Evolutionary conservation across 345 rosid genomes (phyloP).

Genomic region (Rhizophora apiculata): DNA sequence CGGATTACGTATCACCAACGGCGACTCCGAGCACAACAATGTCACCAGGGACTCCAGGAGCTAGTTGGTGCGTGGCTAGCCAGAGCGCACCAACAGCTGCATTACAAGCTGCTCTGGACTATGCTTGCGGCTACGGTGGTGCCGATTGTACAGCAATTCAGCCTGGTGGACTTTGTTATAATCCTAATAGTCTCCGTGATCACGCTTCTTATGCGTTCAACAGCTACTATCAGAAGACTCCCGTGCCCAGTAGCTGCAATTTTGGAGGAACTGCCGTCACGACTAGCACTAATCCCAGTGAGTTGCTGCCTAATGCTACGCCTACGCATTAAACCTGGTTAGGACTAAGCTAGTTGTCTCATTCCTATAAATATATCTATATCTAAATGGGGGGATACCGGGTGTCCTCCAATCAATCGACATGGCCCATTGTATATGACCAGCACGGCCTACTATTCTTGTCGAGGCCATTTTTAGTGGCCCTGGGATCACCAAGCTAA

Average conservation of each 20-base stretch:
- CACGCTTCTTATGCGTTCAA: conserved; percentile 92
- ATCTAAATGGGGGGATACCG: too few relatives aligned
- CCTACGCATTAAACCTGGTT: too few relatives aligned
- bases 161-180: conserved; percentile 56
- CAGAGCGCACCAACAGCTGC: conserved; percentile 55
- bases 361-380: too few relatives aligned
- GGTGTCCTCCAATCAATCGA: too few relatives aligned
- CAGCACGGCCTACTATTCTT: too few relatives aligned
- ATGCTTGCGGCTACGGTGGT: conserved; percentile 83
- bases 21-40: conserved; percentile 19
- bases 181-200: conserved; percentile 49
- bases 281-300: conserved; percentile 86
- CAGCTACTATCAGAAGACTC: conserved; percentile 69
- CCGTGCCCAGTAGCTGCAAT: conserved; percentile 68
- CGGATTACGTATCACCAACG: conserved; percentile 39
- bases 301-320: conserved; percentile 15
- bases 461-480: background rate
- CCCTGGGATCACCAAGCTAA: background rate
- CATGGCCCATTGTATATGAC: too few relatives aligned
- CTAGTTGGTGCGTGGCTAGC: conserved; percentile 86
- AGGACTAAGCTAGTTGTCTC: too few relatives aligned
- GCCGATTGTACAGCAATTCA: conserved; percentile 74
- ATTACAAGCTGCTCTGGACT: conserved; percentile 78
- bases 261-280: conserved; percentile 78
- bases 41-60: conserved; percentile 32